Percentiles rank a stretch among this genome's conserved stretches.
phyloP scores from a whole-genome alignment of 1,284 basidiomycete genomes.

The Fistulinella staudtii region DNA sequence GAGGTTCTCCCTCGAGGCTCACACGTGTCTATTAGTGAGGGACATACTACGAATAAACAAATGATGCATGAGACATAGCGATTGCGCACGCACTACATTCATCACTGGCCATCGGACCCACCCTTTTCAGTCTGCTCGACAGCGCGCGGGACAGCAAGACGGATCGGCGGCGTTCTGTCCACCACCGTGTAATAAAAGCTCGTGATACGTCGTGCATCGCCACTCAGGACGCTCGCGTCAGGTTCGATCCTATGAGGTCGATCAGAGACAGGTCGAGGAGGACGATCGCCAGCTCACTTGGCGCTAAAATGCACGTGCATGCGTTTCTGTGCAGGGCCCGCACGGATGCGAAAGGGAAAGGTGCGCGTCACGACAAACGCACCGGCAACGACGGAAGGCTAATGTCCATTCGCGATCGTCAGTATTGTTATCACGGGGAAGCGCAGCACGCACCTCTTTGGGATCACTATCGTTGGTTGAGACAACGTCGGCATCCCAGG shows the following conservation, averaged over 20 bases:
- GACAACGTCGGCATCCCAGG: conserved; percentile 35
- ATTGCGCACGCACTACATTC: too few species aligned
- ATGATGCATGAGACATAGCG: too few species aligned
- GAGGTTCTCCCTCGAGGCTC: too few species aligned
- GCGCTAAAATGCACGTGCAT: conserved; percentile 41
- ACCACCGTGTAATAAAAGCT: conserved; percentile 38
- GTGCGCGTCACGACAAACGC: conserved; percentile 40
- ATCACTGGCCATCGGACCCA: conserved; percentile 10
- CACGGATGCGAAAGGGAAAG: conserved; percentile 44
- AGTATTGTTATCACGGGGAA: too few species aligned
- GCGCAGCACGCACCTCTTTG: conserved; percentile 16
- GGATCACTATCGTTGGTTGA: conserved; percentile 25
- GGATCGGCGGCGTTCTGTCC: conserved; percentile 37
- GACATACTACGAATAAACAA: too few species aligned
- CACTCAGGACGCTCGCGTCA: conserved; percentile 18
- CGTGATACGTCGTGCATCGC: conserved; percentile 33
- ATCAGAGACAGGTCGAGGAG: not conserved
- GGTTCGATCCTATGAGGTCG: conserved; percentile 30
- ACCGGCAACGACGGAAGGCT: conserved; percentile 42
- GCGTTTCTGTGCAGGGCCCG: conserved; percentile 36
- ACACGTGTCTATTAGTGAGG: too few species aligned
- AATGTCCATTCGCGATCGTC: not conserved
- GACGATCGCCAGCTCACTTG: conserved; percentile 28
- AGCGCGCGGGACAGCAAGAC: conserved; percentile 25
- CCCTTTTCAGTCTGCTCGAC: conserved; percentile 3